These are phyloP conservation scores for Akanthomyces dipterigenus DNA, from an alignment of 2,329 filamentous ascomycete species.

Conservation along the genomic window DNA sequence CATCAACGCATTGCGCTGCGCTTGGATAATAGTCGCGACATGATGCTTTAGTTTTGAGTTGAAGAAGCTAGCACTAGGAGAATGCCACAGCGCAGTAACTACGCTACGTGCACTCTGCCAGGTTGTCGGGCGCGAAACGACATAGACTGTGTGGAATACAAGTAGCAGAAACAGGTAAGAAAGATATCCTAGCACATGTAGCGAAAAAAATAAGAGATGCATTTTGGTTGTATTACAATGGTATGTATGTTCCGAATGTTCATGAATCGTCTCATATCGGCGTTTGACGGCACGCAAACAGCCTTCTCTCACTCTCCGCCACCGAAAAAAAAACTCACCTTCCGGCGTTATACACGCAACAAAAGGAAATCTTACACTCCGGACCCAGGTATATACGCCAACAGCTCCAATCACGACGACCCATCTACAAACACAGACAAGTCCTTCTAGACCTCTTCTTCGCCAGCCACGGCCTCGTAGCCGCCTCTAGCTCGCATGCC, in stretches of 20 bases:
- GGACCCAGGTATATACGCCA: neutral
- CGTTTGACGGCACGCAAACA: neutral
- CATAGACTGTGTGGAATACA: no score
- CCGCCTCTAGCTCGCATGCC: constrained; percentile 44
- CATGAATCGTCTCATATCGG: constrained; percentile 7
- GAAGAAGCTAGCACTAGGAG: no score
- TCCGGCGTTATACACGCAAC: neutral
- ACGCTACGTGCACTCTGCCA: no score
- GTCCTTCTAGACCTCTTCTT: constrained; percentile 31
- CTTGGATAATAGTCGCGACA: no score
- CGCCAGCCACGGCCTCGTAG: constrained; percentile 57
- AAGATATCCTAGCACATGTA: no score
- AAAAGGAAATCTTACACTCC: neutral
- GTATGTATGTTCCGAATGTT: constrained; percentile 7
- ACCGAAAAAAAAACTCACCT: neutral
- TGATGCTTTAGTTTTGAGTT: no score
- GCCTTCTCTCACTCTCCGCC: neutral
- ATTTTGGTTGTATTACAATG: constrained; percentile 6
- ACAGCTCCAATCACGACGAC: neutral
- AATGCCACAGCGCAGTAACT: no score
- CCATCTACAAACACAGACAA: neutral
- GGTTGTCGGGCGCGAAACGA: no score
- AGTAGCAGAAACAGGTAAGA: no score
- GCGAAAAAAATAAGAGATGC: neutral
- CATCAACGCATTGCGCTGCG: no score